phyloP scores from a whole-genome alignment of 495 filamentous ascomycete genomes.

The Peziza echinospora region DNA sequence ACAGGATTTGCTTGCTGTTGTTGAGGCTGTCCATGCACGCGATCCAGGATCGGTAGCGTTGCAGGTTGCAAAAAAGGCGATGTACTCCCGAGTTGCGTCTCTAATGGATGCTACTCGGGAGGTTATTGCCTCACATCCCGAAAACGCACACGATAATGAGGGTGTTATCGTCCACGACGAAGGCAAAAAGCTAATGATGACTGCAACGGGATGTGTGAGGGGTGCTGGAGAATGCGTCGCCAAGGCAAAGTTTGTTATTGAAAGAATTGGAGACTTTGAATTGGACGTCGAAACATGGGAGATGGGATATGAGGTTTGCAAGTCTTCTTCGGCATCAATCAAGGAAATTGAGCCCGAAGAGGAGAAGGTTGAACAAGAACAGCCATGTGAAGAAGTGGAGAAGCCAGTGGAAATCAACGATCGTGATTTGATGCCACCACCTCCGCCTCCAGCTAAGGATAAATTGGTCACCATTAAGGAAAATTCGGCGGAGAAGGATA shows the following conservation, averaged over 20 bases:
- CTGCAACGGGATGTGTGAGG: slow-evolving; percentile 76
- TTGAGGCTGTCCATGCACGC: slow-evolving; percentile 68
- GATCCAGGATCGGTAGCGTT: slow-evolving; percentile 44
- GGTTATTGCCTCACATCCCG: slow-evolving; percentile 39
- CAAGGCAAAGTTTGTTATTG: slow-evolving; percentile 65
- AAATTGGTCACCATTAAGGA: too few relatives aligned
- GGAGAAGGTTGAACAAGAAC: neutral
- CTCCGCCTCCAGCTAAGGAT: slow-evolving; percentile 15
- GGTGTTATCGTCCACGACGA: slow-evolving; percentile 56
- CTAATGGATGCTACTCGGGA: slow-evolving; percentile 62
- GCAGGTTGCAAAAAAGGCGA: slow-evolving; percentile 45
- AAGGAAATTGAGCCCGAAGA: neutral
- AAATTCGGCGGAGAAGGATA: neutral
- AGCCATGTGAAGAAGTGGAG: neutral
- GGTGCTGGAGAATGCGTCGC: slow-evolving; percentile 77
- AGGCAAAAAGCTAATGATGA: slow-evolving; percentile 50
- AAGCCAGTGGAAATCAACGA: neutral
- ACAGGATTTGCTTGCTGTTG: slow-evolving; percentile 47
- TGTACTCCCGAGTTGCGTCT: slow-evolving; percentile 60
- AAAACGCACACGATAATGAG: slow-evolving; percentile 40
- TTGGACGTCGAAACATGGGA: slow-evolving; percentile 29
- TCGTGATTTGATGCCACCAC: slow-evolving; percentile 16
- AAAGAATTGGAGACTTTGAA: slow-evolving; percentile 86
- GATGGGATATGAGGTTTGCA: neutral
- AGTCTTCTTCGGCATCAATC: neutral